Evolutionary conservation across 2,329 filamentous ascomycete genomes (phyloP), one percentile per base, ranked within the genome.

Genomic region (Penicillium corylophilum): DNA sequence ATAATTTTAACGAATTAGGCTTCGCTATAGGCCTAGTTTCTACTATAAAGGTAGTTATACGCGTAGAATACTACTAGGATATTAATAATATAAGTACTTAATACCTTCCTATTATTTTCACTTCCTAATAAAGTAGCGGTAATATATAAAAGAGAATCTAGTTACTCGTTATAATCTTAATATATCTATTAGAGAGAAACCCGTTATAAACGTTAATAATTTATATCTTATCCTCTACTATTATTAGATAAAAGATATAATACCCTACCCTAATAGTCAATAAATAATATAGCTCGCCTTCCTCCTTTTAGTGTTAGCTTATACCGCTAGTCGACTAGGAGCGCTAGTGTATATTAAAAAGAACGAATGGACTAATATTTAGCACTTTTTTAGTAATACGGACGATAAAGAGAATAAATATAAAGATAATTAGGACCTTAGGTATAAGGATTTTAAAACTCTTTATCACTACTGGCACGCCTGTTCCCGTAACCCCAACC

Each of bases 71-170:
- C 24, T 28, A 9, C 24, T 4, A 48, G 46, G 46, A 48, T 16
- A 43, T 43, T 12, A 48, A 48, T 48, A 20, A 48, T 35, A 9
- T 48, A 5, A 23, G 46, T 48, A n/a, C 4, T 24, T 24, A 40
- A 15, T 22, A 4, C 10, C 22, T 40, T 40, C 20, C 22, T 40
- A 24, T 40, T 7, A 24, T 24, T 40, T 15, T 40, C 20, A 40
- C 20, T 40, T 9, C 22, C 38, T 40, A 24, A 40, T 10, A 23
- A 40, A 40, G 38, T 18, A 40, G 38, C 22, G 38, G 29, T 28
- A 44, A 28, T 49, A 43, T 10, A 49, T 49, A 5, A 47, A 47
- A 47, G 45, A 41, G 20, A 41, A 41, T 26, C 22, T 48, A 7
- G 16, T 31, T 20, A 22, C 28, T 8, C 38, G 38, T 41, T 48